Percentiles rank a stretch among this genome's conserved stretches.
Evolutionary conservation across 2,329 filamentous ascomycete species (phyloP).

Genomic region (Trichoderma citrinoviride): DNA sequence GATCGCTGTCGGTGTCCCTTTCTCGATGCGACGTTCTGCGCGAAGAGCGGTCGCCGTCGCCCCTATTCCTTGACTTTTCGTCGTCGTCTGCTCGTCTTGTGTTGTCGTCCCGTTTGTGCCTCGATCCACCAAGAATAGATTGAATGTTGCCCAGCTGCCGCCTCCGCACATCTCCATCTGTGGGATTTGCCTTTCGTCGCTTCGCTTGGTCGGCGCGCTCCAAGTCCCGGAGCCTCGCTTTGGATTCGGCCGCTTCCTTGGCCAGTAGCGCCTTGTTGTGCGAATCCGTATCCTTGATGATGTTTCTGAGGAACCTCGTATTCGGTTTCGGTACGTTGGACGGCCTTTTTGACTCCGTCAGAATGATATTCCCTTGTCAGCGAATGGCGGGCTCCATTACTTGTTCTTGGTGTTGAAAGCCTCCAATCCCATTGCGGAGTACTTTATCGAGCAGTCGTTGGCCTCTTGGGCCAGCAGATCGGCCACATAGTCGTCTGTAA

Average conservation of each 20-base stretch:
- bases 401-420: constrained; percentile 55
- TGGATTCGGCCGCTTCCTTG: constrained; percentile 78
- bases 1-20: constrained; percentile 21
- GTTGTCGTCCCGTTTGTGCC: constrained; percentile 28
- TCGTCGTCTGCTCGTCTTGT: constrained; percentile 23
- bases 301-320: constrained; percentile 80
- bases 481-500: constrained; percentile 77
- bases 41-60: constrained; percentile 1
- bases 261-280: constrained; percentile 87
- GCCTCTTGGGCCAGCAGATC: constrained; percentile 78
- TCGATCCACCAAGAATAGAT: constrained; percentile 51
- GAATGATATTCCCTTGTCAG: constrained; percentile 6
- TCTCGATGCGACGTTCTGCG: constrained; percentile 20
- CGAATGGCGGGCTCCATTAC: constrained; percentile 33
- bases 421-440: constrained; percentile 70
- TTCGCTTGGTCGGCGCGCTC: constrained; percentile 48
- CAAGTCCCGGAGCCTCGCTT: constrained; percentile 64
- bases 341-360: constrained; percentile 54
- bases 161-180: constrained; percentile 50
- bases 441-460: constrained; percentile 67
- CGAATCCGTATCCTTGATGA: constrained; percentile 81
- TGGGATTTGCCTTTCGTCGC: constrained; percentile 45
- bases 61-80: constrained; percentile 21
- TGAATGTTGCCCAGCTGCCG: constrained; percentile 61
- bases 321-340: constrained; percentile 79